Base-by-base conservation (phyloP, 805 yeast species). In the Pichia nakasei region DNA sequence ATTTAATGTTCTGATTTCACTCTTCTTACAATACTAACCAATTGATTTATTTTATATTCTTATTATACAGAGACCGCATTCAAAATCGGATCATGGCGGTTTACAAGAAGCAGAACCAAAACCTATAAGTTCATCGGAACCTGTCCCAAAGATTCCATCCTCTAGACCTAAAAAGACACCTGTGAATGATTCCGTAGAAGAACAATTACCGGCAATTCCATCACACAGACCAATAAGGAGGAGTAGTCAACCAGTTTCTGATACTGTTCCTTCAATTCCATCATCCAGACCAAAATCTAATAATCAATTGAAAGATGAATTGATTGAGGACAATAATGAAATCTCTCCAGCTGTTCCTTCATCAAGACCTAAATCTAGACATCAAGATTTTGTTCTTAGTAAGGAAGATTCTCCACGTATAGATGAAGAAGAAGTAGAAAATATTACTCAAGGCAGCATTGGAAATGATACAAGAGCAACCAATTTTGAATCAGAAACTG, bases 221-320 rank as follows among this genome's bases (percentile, higher is more conserved):
- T 29, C 32, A 15, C 32, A 29, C 5, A 29, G 32, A 5, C 32
- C 32, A 4, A 4, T 8, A 1, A 33, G n/a, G 4, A 9, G 51
- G 8, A 56, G 56, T 24, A 37, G 46, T 3, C 29, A 46, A 17
- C 46, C 57, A 38, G 56, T 57, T 22, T 9, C 24, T n/a, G 20
- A 29, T 9, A 22, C 31, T 6, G 17, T 12, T 2, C 37, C 34
- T 2, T 20, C 18, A 9, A n/a, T 37, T 37, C 38, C 41, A 18
- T 17, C 34, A 7, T 21, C 27, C 17, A 35, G 44, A 34, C 44
- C 38, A 5, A 24, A 24, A 5, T 11, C 12, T 11, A 13, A 11
- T 11, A 24, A 11, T 24, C 9, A 11, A 24, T 13, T 4, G 12
- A 13, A 5, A 11, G 27, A 24, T 2, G 27, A 11, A 24, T 8